A percentile compares a stretch with the other conserved stretches of the same genome.
These are phyloP conservation scores for Phytophthora gonapodyides DNA, from an alignment of 352 stramenopile species.

Conservation along the genomic window DNA sequence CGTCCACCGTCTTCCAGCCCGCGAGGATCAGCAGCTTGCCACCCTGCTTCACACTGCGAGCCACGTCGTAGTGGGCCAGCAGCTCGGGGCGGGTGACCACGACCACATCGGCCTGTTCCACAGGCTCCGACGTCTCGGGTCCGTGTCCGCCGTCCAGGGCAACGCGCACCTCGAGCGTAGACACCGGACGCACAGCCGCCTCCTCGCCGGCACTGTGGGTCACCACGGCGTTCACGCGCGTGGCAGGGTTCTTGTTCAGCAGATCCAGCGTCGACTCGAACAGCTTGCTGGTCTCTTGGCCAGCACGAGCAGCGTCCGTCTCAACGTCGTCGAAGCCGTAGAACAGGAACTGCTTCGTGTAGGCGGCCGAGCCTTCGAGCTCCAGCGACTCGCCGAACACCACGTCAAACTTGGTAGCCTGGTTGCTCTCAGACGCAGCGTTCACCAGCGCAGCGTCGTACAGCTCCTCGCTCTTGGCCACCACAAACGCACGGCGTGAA, in stretches of 20 bases:
- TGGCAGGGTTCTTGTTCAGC: slow-evolving; percentile 69
- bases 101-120: slow-evolving; percentile 65
- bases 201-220: slow-evolving; percentile 47
- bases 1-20: slow-evolving; percentile 68
- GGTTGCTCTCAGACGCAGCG: slow-evolving; percentile 30
- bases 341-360: slow-evolving; percentile 91
- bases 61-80: slow-evolving; percentile 58
- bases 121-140: slow-evolving; percentile 43
- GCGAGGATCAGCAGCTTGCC: slow-evolving; percentile 62
- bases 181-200: slow-evolving; percentile 38
- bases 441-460: slow-evolving; percentile 59
- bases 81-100: slow-evolving; percentile 56
- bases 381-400: slow-evolving; percentile 55
- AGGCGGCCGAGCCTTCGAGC: slow-evolving; percentile 45
- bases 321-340: slow-evolving; percentile 87
- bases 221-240: slow-evolving; percentile 62
- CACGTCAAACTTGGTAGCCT: slow-evolving; percentile 62
- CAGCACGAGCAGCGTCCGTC: slow-evolving; percentile 45
- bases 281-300: slow-evolving; percentile 32
- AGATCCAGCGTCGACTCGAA: slow-evolving; percentile 55
- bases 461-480: slow-evolving; percentile 78
- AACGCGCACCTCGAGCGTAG: slow-evolving; percentile 63
- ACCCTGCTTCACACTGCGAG: slow-evolving; percentile 53
- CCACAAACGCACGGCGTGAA: slow-evolving; percentile 70
- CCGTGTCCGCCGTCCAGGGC: slow-evolving; percentile 46